Evolutionary conservation across 2,329 filamentous ascomycete genomes (phyloP), one percentile per base, ranked within the genome.

Genomic region (Xylariales sp.): DNA sequence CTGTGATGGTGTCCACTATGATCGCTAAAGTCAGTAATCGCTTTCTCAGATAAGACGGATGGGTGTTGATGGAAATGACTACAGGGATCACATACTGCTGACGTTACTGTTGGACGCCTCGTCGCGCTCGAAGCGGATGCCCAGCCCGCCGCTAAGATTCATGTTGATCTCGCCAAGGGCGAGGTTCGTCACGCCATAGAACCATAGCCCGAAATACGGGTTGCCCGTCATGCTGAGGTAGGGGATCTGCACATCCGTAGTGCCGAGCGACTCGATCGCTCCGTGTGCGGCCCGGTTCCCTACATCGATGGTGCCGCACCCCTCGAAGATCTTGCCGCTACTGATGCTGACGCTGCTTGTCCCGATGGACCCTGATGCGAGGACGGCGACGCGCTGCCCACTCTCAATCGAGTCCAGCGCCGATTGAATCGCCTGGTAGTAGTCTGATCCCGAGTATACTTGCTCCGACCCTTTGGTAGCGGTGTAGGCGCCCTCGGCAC

Each of bases 51-150:
- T 23, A 49, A 23, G n/a, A 49, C 7, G 43, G 14, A 23, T 49
- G 46, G 46, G 46, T 49, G 18, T 49, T 49, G 46, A 49, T 28
- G 18, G 18, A 10, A 23, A 49, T 49, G 46, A 28, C 9, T 23
- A n/a, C 8, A 28, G n/a, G 23, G 18, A 49, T 18, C 2, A 28
- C 46, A 49, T 49, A 49, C 46, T 49, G 46, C 46, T 49, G 7
- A 88, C 86, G 69, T 87, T 85, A 16, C 76, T 78, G 77, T 86
- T 88, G 41, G 81, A 80, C 3, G 85, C 83, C 3, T 77, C 69
- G 76, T 88, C 86, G 39, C 86, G 84, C 49, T 89, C 85, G 71
- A 88, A 89, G 3, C 86, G 84, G 69, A 88, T 87, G 4, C 85
- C 86, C 36, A 89, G 68, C 0, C 86, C 86, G 5, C 82, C 83